Evolutionary conservation across 108 stramenopile genomes (phyloP).

Genomic region (Phaeodactylum tricornutum): DNA sequence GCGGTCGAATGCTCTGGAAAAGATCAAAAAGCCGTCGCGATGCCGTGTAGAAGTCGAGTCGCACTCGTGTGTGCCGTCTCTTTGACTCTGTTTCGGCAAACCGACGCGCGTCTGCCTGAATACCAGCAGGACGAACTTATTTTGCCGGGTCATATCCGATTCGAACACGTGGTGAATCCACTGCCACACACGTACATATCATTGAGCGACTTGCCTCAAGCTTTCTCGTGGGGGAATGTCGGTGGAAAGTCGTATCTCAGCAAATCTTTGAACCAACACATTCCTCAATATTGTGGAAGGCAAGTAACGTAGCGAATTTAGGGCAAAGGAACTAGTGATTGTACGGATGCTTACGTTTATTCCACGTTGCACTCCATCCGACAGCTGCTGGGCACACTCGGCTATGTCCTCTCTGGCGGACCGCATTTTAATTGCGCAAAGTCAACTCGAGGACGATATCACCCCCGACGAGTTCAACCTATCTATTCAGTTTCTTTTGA

Average conservation of each 20-base stretch:
- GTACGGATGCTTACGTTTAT: no score
- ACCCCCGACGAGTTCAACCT: constrained; percentile 46
- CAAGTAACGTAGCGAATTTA: no score
- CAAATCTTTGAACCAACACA: constrained; percentile 77
- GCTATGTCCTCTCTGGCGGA: constrained; percentile 71
- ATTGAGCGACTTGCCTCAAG: constrained; percentile 52
- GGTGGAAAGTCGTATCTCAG: constrained; percentile 71
- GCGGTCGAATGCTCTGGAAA: no score
- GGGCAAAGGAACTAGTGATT: no score
- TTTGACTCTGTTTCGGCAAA: no score
- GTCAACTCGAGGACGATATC: constrained; percentile 6
- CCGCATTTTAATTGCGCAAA: constrained; percentile 84
- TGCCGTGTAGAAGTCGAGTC: no score
- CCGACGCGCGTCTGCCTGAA: no score
- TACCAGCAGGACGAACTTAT: constrained; percentile 4
- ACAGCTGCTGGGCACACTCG: constrained; percentile 94
- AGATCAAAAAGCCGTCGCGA: no score
- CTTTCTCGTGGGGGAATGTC: constrained; percentile 72
- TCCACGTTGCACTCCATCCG: no score
- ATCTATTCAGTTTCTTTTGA: constrained; percentile 43
- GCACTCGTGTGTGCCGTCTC: no score
- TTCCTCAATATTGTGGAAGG: constrained; percentile 75
- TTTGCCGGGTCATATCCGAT: constrained; percentile 1
- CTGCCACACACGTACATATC: constrained; percentile 65
- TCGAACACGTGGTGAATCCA: constrained; percentile 11